phyloP scores from a whole-genome alignment of 2,329 filamentous ascomycete genomes.

The Celoporthe dispersa region DNA sequence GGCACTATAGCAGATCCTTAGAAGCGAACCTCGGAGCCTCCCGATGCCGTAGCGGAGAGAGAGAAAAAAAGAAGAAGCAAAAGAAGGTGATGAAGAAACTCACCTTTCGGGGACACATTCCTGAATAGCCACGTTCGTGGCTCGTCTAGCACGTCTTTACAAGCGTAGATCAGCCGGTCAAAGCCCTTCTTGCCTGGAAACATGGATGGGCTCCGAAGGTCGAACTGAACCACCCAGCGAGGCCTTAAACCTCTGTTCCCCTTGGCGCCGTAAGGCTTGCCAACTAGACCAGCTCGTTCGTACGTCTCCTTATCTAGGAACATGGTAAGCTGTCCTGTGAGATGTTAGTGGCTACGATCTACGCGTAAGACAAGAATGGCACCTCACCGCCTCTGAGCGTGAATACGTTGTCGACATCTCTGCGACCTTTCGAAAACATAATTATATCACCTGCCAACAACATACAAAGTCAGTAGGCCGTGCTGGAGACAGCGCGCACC shows the following conservation, averaged over 20 bases:
- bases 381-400: conserved; percentile 67
- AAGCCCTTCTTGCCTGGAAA: conserved; percentile 82
- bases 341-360: conserved; percentile 22
- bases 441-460: conserved; percentile 67
- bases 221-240: conserved; percentile 76
- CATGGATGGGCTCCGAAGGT: conserved; percentile 78
- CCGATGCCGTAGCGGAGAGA: neutral
- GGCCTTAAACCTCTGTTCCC: conserved; percentile 65
- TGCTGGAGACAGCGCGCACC: neutral
- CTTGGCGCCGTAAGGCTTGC: conserved; percentile 66
- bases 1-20: conserved; percentile 43
- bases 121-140: conserved; percentile 79
- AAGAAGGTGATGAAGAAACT: conserved; percentile 22
- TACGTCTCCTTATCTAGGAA: conserved; percentile 82
- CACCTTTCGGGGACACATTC: conserved; percentile 59
- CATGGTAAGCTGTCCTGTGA: conserved; percentile 69
- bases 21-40: neutral
- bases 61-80: too few relatives aligned
- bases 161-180: conserved; percentile 76
- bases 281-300: conserved; percentile 80
- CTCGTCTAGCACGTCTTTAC: conserved; percentile 72
- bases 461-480: neutral
- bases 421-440: conserved; percentile 81
- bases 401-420: conserved; percentile 73
- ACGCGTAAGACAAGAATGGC: neutral